Evolutionary conservation across 2,329 filamentous ascomycete species (phyloP).

Genomic region (Diaporthe destruens): DNA sequence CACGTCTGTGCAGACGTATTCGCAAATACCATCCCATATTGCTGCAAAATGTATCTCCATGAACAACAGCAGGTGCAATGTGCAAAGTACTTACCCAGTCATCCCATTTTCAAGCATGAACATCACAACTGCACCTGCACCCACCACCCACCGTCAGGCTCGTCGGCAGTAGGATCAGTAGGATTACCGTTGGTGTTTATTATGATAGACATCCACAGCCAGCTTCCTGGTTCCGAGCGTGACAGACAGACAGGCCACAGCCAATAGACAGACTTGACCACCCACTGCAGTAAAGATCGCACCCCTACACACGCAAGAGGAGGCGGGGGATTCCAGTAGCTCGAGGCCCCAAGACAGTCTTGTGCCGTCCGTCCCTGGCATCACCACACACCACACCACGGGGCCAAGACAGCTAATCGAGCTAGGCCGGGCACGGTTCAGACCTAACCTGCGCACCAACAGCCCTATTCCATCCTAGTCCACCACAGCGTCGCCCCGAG

Average conservation of each 20-base stretch:
- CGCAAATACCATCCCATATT: too few species aligned
- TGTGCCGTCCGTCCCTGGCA: neutral
- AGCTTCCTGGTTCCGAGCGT: neutral
- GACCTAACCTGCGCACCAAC: neutral
- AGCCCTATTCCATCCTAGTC: neutral
- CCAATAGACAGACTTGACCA: too few species aligned
- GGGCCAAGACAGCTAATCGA: too few species aligned
- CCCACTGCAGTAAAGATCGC: conserved; percentile 14
- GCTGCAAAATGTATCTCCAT: neutral
- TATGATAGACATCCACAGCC: neutral
- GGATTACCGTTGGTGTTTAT: neutral
- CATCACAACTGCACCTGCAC: too few species aligned
- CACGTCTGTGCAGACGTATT: conserved; percentile 5
- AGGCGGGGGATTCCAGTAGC: too few species aligned
- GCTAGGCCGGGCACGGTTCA: neutral
- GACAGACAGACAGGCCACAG: neutral
- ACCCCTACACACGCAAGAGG: neutral
- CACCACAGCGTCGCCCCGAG: neutral
- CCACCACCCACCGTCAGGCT: neutral
- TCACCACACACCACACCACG: neutral
- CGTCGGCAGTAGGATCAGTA: neutral
- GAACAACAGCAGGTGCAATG: neutral
- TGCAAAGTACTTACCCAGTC: neutral
- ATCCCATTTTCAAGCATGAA: neutral
- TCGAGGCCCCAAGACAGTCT: too few species aligned